phyloP scores from a whole-genome alignment of 1,284 basidiomycete genomes.

The Somion occarium region DNA sequence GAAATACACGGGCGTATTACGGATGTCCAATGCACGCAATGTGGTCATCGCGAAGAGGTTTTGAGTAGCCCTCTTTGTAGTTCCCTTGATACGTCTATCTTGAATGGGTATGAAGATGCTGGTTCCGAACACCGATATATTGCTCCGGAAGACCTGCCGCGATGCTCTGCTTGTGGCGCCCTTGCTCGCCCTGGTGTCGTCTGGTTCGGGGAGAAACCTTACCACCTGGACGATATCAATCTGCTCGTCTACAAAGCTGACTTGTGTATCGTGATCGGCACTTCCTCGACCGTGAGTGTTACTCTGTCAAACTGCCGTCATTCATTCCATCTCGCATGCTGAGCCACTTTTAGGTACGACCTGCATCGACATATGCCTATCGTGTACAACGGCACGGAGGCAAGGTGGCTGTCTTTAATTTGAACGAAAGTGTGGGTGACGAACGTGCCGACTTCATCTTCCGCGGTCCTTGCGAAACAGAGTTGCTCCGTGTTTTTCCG shows the following conservation, averaged over 20 bases:
- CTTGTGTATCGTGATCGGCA: conserved; percentile 59
- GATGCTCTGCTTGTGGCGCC: conserved; percentile 44
- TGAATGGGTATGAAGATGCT: conserved; percentile 24
- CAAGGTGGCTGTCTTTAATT: conserved; percentile 53
- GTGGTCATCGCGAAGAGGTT: too few species aligned
- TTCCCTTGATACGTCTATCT: too few species aligned
- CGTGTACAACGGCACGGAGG: conserved; percentile 32
- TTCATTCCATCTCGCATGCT: too few species aligned
- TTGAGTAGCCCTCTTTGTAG: too few species aligned
- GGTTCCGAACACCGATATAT: conserved; percentile 30
- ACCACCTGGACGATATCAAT: conserved; percentile 39
- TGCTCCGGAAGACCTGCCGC: conserved; percentile 42
- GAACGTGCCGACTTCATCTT: conserved; percentile 43
- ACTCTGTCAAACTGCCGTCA: too few species aligned
- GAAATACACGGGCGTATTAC: conserved; percentile 68
- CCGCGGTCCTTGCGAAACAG: conserved; percentile 40
- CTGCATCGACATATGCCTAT: conserved; percentile 36
- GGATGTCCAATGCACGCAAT: too few species aligned
- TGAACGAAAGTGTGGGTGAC: conserved; percentile 40
- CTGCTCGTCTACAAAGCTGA: conserved; percentile 44
- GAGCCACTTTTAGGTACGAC: conserved; percentile 34
- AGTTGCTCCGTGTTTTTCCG: conserved; percentile 10
- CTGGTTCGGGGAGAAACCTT: conserved; percentile 58
- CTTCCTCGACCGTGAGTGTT: conserved; percentile 47
- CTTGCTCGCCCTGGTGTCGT: conserved; percentile 59